These are phyloP conservation scores for Penicillium egyptiacum DNA, from an alignment of 495 filamentous ascomycete species.

Conservation along the genomic window DNA sequence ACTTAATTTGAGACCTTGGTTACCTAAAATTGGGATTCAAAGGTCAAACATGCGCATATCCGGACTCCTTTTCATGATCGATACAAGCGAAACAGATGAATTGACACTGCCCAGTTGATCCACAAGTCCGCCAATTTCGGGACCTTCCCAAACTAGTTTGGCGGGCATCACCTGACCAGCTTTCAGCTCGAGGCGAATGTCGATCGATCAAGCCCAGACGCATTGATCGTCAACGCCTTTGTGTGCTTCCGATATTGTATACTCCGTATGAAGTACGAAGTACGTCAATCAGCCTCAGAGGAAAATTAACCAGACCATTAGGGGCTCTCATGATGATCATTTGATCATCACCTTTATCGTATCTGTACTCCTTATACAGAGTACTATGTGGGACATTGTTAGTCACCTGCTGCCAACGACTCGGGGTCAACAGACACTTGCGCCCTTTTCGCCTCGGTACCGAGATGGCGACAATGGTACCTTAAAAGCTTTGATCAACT, in stretches of 20 bases:
- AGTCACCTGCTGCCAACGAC: not conserved
- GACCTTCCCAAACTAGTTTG: conserved; percentile 11
- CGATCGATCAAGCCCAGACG: conserved; percentile 9
- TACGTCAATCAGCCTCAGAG: conserved; percentile 1
- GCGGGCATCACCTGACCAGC: not conserved
- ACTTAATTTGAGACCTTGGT: not conserved
- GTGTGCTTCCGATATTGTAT: not conserved
- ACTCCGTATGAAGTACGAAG: not conserved
- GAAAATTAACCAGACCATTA: not conserved
- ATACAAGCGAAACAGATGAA: not conserved
- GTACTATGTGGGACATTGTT: not conserved
- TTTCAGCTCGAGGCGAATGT: conserved; percentile 4
- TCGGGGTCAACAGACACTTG: conserved; percentile 11
- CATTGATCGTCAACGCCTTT: conserved; percentile 5
- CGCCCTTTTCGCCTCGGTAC: not conserved
- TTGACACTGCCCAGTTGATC: not conserved
- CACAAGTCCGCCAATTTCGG: not conserved
- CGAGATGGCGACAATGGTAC: not conserved
- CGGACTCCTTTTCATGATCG: not conserved
- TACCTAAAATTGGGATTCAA: not conserved
- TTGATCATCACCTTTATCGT: not conserved
- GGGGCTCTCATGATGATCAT: conserved; percentile 1
- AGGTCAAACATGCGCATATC: not conserved
- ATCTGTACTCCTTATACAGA: not conserved
- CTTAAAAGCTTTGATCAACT: not conserved